These are phyloP conservation scores for Excoecaria cochinchinensis DNA, from an alignment of 345 rosid species.

Conservation along the genomic window DNA sequence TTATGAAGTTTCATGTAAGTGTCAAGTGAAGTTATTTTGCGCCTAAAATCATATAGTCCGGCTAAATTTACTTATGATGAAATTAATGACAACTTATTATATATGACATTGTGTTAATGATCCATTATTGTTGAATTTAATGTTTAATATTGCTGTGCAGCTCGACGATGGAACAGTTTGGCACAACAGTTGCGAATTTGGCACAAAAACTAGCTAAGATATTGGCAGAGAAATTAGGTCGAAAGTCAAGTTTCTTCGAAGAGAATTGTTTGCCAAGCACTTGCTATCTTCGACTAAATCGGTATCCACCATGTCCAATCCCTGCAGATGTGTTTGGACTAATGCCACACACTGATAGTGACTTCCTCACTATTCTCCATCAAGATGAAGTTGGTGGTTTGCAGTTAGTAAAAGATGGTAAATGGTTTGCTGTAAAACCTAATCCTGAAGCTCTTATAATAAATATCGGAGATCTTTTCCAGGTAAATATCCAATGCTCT, in stretches of 20 bases:
- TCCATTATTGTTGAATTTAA: too few species aligned
- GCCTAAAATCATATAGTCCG: too few species aligned
- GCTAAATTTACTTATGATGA: too few species aligned
- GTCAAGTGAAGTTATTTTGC: too few species aligned
- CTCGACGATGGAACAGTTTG: conserved; percentile 65
- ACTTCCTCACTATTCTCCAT: conserved; percentile 82
- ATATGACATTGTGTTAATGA: too few species aligned
- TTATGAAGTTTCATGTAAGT: too few species aligned
- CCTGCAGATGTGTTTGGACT: conserved; percentile 58
- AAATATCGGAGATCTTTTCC: conserved; percentile 58
- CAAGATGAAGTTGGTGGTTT: conserved; percentile 93
- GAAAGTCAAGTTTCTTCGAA: conserved; percentile 48
- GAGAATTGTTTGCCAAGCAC: conserved; percentile 70
- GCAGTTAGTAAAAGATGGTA: conserved; percentile 73
- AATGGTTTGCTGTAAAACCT: conserved; percentile 86
- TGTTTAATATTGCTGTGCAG: conserved; percentile 30
- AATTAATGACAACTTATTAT: too few species aligned
- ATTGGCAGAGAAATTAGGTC: conserved; percentile 61
- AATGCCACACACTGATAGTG: conserved; percentile 95
- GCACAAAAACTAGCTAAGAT: conserved; percentile 62
- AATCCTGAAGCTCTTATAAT: conserved; percentile 73
- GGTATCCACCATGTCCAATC: conserved; percentile 78
- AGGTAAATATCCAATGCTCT: too few species aligned
- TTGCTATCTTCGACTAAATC: conserved; percentile 81
- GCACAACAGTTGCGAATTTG: conserved; percentile 52